Evolutionary conservation across 2,329 filamentous ascomycete genomes (phyloP).

Genomic region (Beauveria pseudobassiana): DNA sequence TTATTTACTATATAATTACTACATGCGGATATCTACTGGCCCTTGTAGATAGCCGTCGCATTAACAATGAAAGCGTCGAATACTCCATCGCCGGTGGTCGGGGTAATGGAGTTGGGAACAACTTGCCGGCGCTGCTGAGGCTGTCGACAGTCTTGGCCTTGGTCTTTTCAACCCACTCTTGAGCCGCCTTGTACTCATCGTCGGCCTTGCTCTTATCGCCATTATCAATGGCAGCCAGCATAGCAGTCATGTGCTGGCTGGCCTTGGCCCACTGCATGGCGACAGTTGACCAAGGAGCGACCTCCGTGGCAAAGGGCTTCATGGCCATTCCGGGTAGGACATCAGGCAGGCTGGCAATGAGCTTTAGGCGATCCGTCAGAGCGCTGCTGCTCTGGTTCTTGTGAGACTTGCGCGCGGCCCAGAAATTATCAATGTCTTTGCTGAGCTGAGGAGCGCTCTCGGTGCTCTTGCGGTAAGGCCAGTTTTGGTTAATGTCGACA

Average conservation of each 20-base stretch:
- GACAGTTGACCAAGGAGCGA: constrained; percentile 10
- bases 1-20: no score
- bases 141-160: constrained; percentile 10
- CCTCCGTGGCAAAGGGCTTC: constrained; percentile 11
- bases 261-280: constrained; percentile 15
- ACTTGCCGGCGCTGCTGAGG: not conserved
- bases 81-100: constrained; percentile 5
- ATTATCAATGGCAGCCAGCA: constrained; percentile 10
- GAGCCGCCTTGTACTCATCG: constrained; percentile 6
- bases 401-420: constrained; percentile 7
- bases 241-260: constrained; percentile 10
- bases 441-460: constrained; percentile 11
- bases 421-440: constrained; percentile 13
- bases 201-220: constrained; percentile 10
- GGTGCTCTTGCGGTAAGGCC: constrained; percentile 12
- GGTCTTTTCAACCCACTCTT: constrained; percentile 10
- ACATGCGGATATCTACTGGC: not conserved
- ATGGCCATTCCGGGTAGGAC: constrained; percentile 12
- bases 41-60: constrained; percentile 10
- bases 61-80: constrained; percentile 11
- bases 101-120: constrained; percentile 6
- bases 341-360: constrained; percentile 5
- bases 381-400: not conserved
- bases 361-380: constrained; percentile 2
- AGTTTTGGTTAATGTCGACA: constrained; percentile 14